Evolutionary conservation across 345 rosid genomes (phyloP).

Genomic region (Camelina neglecta): DNA sequence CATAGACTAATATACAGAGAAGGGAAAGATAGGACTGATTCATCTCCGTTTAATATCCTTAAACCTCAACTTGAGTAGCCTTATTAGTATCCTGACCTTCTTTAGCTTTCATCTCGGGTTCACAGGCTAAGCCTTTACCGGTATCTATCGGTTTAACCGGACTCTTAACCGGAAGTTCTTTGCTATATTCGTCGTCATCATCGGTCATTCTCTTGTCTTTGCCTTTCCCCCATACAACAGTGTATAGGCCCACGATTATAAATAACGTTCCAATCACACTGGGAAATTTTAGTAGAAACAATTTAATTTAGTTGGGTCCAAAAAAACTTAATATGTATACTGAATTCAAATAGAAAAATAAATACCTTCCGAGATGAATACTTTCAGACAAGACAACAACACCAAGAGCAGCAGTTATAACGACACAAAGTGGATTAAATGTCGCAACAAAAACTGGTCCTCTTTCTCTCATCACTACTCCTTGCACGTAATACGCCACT

Average conservation of each 20-base stretch:
- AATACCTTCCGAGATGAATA: slow-evolving; percentile 85
- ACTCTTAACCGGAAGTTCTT: slow-evolving; percentile 57
- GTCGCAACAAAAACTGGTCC: slow-evolving; percentile 93
- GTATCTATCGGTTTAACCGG: slow-evolving; percentile 31
- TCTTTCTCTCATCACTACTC: slow-evolving; percentile 62
- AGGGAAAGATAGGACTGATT: slow-evolving; percentile 7
- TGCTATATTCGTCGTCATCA: slow-evolving; percentile 34
- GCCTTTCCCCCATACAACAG: slow-evolving; percentile 93
- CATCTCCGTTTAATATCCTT: slow-evolving; percentile 15
- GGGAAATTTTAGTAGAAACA: slow-evolving; percentile 37
- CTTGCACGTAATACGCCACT: slow-evolving; percentile 84
- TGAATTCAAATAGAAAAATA: not conserved
- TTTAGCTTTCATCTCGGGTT: slow-evolving; percentile 27
- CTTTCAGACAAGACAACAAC: slow-evolving; percentile 68
- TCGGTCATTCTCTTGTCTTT: slow-evolving; percentile 54
- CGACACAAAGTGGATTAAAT: slow-evolving; percentile 88
- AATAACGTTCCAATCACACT: slow-evolving; percentile 80
- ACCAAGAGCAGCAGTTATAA: slow-evolving; percentile 78
- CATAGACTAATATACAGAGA: slow-evolving; percentile 18
- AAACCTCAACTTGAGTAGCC: slow-evolving; percentile 33
- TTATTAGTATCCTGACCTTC: slow-evolving; percentile 25
- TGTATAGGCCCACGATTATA: slow-evolving; percentile 81
- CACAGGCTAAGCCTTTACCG: slow-evolving; percentile 33
- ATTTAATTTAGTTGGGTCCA: not conserved
- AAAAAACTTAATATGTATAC: not conserved